Conservation (phyloP, 345 rosid genomes). For the Camelina hispida region DNA sequence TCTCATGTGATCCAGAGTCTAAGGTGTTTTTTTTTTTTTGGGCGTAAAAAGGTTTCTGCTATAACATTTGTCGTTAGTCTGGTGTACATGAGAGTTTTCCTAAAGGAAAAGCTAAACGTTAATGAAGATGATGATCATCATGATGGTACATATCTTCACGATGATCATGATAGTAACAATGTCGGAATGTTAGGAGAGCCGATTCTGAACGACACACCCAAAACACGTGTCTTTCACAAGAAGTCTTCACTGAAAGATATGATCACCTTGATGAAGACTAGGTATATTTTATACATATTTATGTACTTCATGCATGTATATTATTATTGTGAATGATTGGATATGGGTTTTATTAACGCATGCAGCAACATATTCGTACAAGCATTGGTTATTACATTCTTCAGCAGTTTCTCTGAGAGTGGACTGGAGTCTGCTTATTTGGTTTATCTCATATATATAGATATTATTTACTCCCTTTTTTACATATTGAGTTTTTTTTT, state of each 20-base stretch:
- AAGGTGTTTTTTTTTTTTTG: no score
- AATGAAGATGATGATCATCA: slow-evolving; percentile 18
- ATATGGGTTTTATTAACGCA: slow-evolving; percentile 13
- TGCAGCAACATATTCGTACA: slow-evolving; percentile 71
- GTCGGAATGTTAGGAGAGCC: slow-evolving; percentile 48
- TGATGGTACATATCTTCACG: background rate
- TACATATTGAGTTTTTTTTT: background rate
- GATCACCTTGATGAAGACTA: slow-evolving; percentile 56
- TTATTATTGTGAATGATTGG: background rate
- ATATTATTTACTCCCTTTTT: background rate
- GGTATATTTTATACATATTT: slow-evolving; percentile 44
- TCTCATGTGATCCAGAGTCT: background rate
- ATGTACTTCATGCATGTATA: background rate
- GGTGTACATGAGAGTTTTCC: slow-evolving; percentile 84
- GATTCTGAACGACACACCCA: slow-evolving; percentile 47
- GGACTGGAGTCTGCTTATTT: slow-evolving; percentile 61
- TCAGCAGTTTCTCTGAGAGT: slow-evolving; percentile 69
- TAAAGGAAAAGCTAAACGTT: slow-evolving; percentile 53
- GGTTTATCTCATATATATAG: slow-evolving; percentile 47
- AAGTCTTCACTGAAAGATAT: slow-evolving; percentile 63
- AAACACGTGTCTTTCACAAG: slow-evolving; percentile 45
- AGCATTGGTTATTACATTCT: slow-evolving; percentile 78
- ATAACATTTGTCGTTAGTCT: slow-evolving; percentile 55
- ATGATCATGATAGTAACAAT: background rate
- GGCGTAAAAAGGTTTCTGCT: slow-evolving; percentile 59